A percentile compares a stretch with the other conserved stretches of the same genome.
Evolutionary conservation across 345 rosid genomes (phyloP).

Genomic region (Gossypium ekmanianum): DNA sequence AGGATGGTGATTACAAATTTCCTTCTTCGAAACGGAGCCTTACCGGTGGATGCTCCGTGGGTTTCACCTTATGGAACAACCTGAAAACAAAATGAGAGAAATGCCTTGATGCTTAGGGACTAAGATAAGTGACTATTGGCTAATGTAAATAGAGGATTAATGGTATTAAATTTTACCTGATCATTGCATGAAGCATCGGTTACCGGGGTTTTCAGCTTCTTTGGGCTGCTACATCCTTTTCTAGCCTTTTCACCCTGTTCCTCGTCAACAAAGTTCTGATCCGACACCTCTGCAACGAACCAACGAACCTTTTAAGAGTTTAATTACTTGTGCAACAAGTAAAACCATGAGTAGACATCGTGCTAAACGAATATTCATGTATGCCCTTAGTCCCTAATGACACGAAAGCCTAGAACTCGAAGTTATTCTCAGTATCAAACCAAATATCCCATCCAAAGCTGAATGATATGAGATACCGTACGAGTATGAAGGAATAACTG

Average conservation of each 20-base stretch:
- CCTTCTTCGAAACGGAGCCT: background rate
- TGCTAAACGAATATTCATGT: background rate
- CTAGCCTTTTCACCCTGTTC: conserved; percentile 29
- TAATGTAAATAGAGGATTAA: background rate
- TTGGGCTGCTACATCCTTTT: conserved; percentile 28
- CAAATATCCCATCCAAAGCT: background rate
- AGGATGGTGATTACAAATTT: background rate
- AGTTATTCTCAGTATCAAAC: background rate
- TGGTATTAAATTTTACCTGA: conserved; percentile 30
- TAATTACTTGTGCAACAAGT: background rate
- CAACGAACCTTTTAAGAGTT: conserved; percentile 9
- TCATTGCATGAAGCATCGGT: conserved; percentile 28
- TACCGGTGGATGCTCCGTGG: background rate
- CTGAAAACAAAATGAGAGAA: background rate
- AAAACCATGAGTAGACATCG: background rate
- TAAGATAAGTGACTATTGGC: background rate
- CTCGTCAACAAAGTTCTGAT: conserved; percentile 76
- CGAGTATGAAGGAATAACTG: background rate
- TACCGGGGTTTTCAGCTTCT: conserved; percentile 32
- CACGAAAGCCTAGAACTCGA: background rate
- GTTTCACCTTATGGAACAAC: conserved; percentile 13
- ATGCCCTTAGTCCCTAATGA: background rate
- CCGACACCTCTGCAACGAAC: conserved; percentile 61
- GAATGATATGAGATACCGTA: background rate
- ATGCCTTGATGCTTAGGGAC: background rate